These are phyloP conservation scores for Trichothecium roseum DNA, from an alignment of 2,329 filamentous ascomycete genomes.

Conservation along the genomic window DNA sequence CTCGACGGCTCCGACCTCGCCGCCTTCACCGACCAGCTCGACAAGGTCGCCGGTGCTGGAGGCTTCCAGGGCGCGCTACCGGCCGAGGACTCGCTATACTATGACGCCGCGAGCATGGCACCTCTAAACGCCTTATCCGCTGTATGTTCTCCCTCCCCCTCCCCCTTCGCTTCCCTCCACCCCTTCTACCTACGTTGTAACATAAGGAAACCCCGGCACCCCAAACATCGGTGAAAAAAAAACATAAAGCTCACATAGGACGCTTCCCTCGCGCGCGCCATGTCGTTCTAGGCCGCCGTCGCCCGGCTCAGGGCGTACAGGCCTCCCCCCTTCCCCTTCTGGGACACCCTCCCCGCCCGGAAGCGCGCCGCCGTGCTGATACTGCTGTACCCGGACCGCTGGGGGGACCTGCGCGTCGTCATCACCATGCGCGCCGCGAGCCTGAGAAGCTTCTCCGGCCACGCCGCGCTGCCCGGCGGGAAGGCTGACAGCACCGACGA, in stretches of 20 bases:
- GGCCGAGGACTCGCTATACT: slow-evolving; percentile 35
- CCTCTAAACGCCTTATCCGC: slow-evolving; percentile 42
- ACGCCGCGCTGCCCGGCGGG: slow-evolving; percentile 79
- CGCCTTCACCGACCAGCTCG: slow-evolving; percentile 1
- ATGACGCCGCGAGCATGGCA: slow-evolving; percentile 47
- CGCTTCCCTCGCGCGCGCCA: neutral
- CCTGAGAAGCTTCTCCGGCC: slow-evolving; percentile 63
- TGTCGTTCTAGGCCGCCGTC: slow-evolving; percentile 38
- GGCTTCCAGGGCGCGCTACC: neutral
- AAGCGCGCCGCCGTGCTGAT: slow-evolving; percentile 80
- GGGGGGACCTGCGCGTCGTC: slow-evolving; percentile 66
- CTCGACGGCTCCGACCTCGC: slow-evolving; percentile 11
- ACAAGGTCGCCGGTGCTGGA: neutral
- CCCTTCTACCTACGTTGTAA: no score
- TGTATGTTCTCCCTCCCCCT: slow-evolving; percentile 29
- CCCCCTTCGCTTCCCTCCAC: neutral
- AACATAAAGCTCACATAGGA: neutral
- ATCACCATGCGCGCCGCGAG: slow-evolving; percentile 58
- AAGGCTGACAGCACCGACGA: slow-evolving; percentile 50
- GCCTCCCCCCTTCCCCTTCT: slow-evolving; percentile 49
- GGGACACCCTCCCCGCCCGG: slow-evolving; percentile 49
- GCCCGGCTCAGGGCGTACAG: slow-evolving; percentile 50
- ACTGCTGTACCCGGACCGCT: slow-evolving; percentile 74
- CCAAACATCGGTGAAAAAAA: no score
- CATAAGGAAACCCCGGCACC: no score